Base-by-base conservation (phyloP, 208 protist species). In the Acanthamoeba divionensis region DNA sequence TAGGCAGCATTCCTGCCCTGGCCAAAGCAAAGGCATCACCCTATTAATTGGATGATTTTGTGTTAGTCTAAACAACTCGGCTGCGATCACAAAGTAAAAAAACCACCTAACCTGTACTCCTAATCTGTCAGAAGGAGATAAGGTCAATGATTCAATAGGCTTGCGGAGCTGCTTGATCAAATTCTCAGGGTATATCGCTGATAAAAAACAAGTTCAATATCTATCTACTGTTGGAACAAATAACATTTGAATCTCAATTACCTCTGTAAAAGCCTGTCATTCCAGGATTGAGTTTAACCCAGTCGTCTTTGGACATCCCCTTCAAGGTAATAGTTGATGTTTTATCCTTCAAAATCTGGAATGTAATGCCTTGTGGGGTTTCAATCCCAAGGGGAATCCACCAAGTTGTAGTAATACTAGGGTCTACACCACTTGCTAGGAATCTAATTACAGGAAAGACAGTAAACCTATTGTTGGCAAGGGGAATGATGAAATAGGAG, bases 1-100 rank as follows among this genome's bases (percentile, higher is more conserved):
- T 79, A 12, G 69, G 69, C 69, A 79, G 69, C 69, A 79, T 79
- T 9, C 69, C 67, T 79, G 62, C 62, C 9, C 47, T 15, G 24
- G 82, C 57, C 36, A 89, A 45, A 12, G 82, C 82, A 80, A 89
- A 89, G 15, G 65, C 47, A 45, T 89, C 82, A 41, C 65, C 65
- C 82, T 89, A 63, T n/a, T n/a, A n/a, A n/a, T n/a, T n/a, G n/a
- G n/a, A n/a, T n/a, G n/a, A n/a, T n/a, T n/a, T n/a, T n/a, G n/a
- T n/a, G n/a, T n/a, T n/a, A n/a, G n/a, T n/a, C n/a, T n/a, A n/a
- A n/a, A n/a, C n/a, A n/a, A n/a, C n/a, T n/a, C n/a, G n/a, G n/a
- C n/a, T n/a, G n/a, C n/a, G n/a, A n/a, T n/a, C n/a, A n/a, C n/a
- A n/a, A n/a, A n/a, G n/a, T n/a, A n/a, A n/a, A n/a, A n/a, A n/a